Evolutionary conservation across 1,284 basidiomycete species (phyloP).

Genomic region (Xerocomus amazonicus): DNA sequence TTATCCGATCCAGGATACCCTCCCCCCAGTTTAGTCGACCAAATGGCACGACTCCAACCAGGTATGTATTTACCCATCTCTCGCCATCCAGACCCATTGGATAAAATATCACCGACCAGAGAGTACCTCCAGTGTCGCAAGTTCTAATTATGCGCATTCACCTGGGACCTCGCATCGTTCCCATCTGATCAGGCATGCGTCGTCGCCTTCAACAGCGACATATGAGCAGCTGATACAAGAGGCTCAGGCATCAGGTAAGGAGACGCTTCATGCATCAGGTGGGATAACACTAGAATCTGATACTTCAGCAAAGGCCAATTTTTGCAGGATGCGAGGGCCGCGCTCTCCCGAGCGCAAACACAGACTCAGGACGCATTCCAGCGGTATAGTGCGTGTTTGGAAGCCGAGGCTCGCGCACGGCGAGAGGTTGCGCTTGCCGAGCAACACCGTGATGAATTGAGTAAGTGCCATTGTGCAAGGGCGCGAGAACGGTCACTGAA

Average conservation of each 20-base stretch:
- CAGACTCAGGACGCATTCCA: slow-evolving; percentile 70
- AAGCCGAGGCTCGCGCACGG: slow-evolving; percentile 61
- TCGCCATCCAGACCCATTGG: slow-evolving; percentile 3
- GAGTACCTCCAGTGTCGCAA: slow-evolving; percentile 30
- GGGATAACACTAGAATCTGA: slow-evolving; percentile 9
- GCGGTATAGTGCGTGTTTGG: slow-evolving; percentile 63
- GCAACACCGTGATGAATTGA: slow-evolving; percentile 65
- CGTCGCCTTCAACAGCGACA: slow-evolving; percentile 32
- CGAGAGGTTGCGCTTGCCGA: slow-evolving; percentile 61
- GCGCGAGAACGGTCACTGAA: slow-evolving; percentile 17
- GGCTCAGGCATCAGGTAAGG: slow-evolving; percentile 33
- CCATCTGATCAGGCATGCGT: slow-evolving; percentile 29
- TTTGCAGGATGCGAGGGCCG: slow-evolving; percentile 39
- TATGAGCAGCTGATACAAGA: slow-evolving; percentile 34
- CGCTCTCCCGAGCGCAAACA: slow-evolving; percentile 55
- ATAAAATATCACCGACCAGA: slow-evolving; percentile 18
- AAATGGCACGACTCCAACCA: slow-evolving; percentile 35
- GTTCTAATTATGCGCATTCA: slow-evolving; percentile 32
- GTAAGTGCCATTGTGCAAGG: slow-evolving; percentile 37
- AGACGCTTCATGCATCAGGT: slow-evolving; percentile 4
- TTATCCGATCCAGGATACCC: slow-evolving; percentile 47
- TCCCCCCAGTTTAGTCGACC: slow-evolving; percentile 37
- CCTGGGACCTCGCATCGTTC: slow-evolving; percentile 31
- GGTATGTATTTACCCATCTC: slow-evolving; percentile 30
- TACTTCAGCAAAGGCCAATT: slow-evolving; percentile 33